A percentile compares a stretch with the other conserved stretches of the same genome.
phyloP scores from a whole-genome alignment of 75 land plant species.

The Cryptomeria japonica region DNA sequence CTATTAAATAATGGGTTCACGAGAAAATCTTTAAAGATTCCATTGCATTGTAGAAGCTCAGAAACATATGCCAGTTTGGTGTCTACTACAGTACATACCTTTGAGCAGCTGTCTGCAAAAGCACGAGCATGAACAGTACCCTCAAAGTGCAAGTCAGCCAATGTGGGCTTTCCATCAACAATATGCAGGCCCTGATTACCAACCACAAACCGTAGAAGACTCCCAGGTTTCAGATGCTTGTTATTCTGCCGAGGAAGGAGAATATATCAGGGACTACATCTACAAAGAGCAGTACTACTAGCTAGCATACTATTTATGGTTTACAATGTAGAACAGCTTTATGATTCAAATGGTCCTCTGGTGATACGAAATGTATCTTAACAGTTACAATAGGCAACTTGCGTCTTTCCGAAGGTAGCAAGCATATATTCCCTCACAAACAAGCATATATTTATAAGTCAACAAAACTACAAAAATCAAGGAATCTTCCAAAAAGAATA shows the following conservation, averaged over 20 bases:
- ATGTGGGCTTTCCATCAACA: conserved; percentile 69
- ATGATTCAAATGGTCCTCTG: background rate
- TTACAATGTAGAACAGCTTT: background rate
- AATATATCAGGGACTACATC: conserved; percentile 8
- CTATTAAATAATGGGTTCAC: background rate
- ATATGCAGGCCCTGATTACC: conserved; percentile 68
- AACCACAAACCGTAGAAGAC: conserved; percentile 74
- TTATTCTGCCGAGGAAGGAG: conserved; percentile 29
- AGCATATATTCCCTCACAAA: background rate
- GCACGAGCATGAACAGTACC: conserved; percentile 75
- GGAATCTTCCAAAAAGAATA: background rate
- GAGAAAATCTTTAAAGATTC: background rate
- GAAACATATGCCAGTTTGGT: background rate
- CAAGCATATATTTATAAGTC: background rate
- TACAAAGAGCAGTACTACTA: background rate
- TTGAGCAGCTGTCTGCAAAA: conserved; percentile 89
- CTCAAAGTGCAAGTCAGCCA: conserved; percentile 69
- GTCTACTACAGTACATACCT: conserved; percentile 39
- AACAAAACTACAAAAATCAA: background rate
- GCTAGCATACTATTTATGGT: background rate
- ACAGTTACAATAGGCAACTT: background rate
- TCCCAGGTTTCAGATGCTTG: conserved; percentile 47
- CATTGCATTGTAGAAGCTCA: background rate
- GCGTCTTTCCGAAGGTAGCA: background rate
- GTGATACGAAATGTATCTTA: background rate